phyloP scores from a whole-genome alignment of 768 basidiomycete genomes.

The Leccinum fibrillosum region DNA sequence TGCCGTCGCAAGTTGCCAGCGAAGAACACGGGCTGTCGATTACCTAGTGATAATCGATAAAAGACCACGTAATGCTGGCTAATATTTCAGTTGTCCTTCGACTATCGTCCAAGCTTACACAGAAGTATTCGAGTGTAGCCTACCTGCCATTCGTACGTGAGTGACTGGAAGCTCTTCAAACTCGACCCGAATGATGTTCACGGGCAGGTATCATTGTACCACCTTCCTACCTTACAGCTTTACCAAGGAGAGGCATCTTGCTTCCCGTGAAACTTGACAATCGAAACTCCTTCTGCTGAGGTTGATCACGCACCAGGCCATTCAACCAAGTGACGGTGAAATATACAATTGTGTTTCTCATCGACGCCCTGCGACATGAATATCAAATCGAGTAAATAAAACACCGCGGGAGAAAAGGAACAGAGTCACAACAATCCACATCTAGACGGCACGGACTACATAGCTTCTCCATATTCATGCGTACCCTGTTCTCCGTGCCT shows the following conservation, averaged over 20 bases:
- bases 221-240: not conserved
- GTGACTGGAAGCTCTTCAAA: not conserved
- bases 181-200: not conserved
- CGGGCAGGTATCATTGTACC: not conserved
- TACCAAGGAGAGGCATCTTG: not conserved
- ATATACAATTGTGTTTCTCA: slow-evolving; percentile 2
- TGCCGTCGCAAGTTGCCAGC: not conserved
- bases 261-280: not conserved
- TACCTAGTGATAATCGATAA: slow-evolving; percentile 10
- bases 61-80: slow-evolving; percentile 33
- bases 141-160: not conserved
- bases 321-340: not conserved
- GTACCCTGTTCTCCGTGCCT: slow-evolving; percentile 28
- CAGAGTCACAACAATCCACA: slow-evolving; percentile 14
- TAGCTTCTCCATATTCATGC: slow-evolving; percentile 32
- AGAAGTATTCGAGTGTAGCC: not conserved
- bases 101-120: not conserved
- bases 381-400: slow-evolving; percentile 27
- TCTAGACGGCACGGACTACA: slow-evolving; percentile 23
- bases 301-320: not conserved
- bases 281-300: not conserved
- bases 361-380: not conserved
- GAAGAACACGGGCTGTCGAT: not conserved
- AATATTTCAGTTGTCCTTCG: not conserved
- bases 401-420: slow-evolving; percentile 19